A percentile compares a stretch with the other conserved stretches of the same genome.
phyloP scores from a whole-genome alignment of 2,329 filamentous ascomycete genomes.

The Anisogramma anomala region DNA sequence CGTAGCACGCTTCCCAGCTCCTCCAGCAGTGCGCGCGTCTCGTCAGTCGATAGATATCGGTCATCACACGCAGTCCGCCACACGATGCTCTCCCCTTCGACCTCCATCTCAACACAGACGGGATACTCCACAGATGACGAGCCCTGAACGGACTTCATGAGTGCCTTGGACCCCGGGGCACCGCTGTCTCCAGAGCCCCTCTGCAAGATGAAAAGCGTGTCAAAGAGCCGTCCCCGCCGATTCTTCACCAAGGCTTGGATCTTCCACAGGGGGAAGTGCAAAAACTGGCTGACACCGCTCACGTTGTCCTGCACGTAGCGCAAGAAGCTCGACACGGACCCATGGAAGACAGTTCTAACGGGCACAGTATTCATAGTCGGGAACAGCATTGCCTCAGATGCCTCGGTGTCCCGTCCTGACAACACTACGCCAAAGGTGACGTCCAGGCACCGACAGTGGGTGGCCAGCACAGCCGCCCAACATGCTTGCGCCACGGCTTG shows the following conservation, averaged over 20 bases:
- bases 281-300: constrained; percentile 53
- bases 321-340: constrained; percentile 52
- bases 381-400: constrained; percentile 58
- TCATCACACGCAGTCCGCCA: constrained; percentile 66
- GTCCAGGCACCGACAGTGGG: constrained; percentile 53
- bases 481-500: constrained; percentile 67
- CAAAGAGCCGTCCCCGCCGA: constrained; percentile 34
- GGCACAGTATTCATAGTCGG: constrained; percentile 88
- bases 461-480: constrained; percentile 62
- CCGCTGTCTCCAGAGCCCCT: constrained; percentile 18
- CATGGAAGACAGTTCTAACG: constrained; percentile 61
- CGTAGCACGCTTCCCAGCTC: constrained; percentile 48
- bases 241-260: constrained; percentile 36
- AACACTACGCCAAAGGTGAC: constrained; percentile 74
- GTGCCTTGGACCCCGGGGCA: constrained; percentile 12
- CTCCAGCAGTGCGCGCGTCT: constrained; percentile 40
- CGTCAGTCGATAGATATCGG: constrained; percentile 34
- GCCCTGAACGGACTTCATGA: constrained; percentile 54
- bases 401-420: constrained; percentile 69
- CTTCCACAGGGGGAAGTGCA: constrained; percentile 66
- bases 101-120: constrained; percentile 70
- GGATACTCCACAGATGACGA: constrained; percentile 67
- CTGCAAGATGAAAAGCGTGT: constrained; percentile 46
- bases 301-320: constrained; percentile 62
- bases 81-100: constrained; percentile 38